Conservation (phyloP, 169 alveolate genomes). For the Blepharisma undulans region DNA sequence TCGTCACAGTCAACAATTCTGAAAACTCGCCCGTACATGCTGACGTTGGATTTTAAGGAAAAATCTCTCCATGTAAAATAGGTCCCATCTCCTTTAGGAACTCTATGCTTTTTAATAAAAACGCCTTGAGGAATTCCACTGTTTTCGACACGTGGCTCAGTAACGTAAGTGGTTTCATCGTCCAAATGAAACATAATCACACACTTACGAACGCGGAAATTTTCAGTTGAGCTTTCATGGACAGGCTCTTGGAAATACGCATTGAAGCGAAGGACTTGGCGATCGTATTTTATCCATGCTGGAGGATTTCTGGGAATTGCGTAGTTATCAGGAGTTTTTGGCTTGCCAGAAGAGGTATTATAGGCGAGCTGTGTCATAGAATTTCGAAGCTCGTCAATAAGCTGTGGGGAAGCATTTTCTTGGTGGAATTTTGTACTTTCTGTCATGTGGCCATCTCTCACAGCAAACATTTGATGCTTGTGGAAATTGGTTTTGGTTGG, state of each 20-base stretch:
- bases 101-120: conserved; percentile 80
- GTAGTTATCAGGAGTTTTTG: conserved; percentile 70
- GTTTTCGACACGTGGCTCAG: conserved; percentile 84
- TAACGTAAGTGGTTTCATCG: conserved; percentile 87
- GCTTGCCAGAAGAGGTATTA: conserved; percentile 29
- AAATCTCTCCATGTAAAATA: conserved; percentile 80
- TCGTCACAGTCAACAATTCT: conserved; percentile 86
- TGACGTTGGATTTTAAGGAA: conserved; percentile 71
- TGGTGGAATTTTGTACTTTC: conserved; percentile 70
- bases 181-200: conserved; percentile 80
- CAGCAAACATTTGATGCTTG: conserved; percentile 70
- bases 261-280: conserved; percentile 81
- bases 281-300: conserved; percentile 90
- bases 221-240: conserved; percentile 83
- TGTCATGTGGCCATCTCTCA: conserved; percentile 62
- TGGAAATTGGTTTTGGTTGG: conserved; percentile 72
- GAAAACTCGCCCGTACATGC: conserved; percentile 83
- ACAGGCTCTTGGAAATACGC: conserved; percentile 89
- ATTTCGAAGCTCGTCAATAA: conserved; percentile 50
- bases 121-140: conserved; percentile 88
- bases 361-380: conserved; percentile 50
- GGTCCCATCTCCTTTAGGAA: conserved; percentile 72
- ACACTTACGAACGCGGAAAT: conserved; percentile 85
- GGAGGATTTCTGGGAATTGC: conserved; percentile 88
- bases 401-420: conserved; percentile 64